These are phyloP conservation scores for Musa itinerans DNA, from an alignment of 176 grass and related monocot genomes.

Conservation along the genomic window DNA sequence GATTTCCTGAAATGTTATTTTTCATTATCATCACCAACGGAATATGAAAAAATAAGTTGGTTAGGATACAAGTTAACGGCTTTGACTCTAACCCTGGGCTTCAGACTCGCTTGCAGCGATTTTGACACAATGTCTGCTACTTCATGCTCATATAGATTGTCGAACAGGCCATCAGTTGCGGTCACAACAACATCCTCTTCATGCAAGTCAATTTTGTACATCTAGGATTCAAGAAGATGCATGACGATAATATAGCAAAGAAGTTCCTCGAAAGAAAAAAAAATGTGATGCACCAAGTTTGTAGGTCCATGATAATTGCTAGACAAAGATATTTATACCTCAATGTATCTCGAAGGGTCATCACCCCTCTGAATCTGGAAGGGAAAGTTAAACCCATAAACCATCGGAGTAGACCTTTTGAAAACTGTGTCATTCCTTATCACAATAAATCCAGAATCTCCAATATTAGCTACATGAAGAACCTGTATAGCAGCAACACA, in stretches of 20 bases:
- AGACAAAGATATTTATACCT: slow-evolving; percentile 29
- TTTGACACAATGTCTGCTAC: slow-evolving; percentile 52
- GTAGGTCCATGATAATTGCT: not conserved
- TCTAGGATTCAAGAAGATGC: slow-evolving; percentile 28
- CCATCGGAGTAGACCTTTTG: slow-evolving; percentile 74
- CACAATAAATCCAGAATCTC: slow-evolving; percentile 86
- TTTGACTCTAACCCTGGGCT: slow-evolving; percentile 38
- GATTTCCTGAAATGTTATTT: slow-evolving; percentile 49
- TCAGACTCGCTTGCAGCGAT: slow-evolving; percentile 39
- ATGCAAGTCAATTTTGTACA: slow-evolving; percentile 50
- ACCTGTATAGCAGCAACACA: slow-evolving; percentile 19
- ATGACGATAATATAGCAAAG: not conserved
- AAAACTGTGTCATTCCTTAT: slow-evolving; percentile 74
- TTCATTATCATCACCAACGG: not conserved
- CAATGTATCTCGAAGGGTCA: slow-evolving; percentile 67
- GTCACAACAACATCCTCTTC: slow-evolving; percentile 75
- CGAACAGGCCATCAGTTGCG: slow-evolving; percentile 81
- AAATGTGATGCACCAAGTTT: not conserved
- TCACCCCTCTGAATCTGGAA: slow-evolving; percentile 92
- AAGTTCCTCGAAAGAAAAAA: too few relatives aligned
- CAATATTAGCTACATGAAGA: slow-evolving; percentile 80
- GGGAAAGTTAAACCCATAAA: slow-evolving; percentile 96
- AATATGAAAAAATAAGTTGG: not conserved
- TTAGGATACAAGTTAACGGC: not conserved
- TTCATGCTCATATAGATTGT: slow-evolving; percentile 82